phyloP scores from a whole-genome alignment of 495 filamentous ascomycete genomes.

The Hypomontagnella submonticulosa region DNA sequence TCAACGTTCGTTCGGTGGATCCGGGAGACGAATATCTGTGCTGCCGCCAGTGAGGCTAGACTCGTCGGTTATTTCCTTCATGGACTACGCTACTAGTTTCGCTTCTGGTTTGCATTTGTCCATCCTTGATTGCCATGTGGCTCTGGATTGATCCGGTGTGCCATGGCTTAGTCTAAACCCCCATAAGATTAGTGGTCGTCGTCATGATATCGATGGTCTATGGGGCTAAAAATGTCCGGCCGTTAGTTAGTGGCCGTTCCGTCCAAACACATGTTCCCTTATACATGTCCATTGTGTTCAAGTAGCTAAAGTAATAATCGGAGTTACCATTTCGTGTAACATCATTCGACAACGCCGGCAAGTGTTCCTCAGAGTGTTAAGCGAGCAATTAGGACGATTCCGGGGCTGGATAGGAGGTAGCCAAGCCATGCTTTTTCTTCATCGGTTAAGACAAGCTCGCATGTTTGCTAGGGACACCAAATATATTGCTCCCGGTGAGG shows the following conservation, averaged over 20 bases:
- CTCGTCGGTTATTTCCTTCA: slow-evolving; percentile 1
- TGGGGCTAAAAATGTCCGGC: slow-evolving; percentile 15
- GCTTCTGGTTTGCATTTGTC: slow-evolving; percentile 5
- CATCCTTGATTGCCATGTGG: slow-evolving; percentile 43
- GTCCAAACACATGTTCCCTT: neutral
- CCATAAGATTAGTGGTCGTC: slow-evolving; percentile 20
- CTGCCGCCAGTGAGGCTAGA: slow-evolving; percentile 6
- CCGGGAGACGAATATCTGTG: neutral
- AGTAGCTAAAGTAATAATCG: neutral
- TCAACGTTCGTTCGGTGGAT: neutral
- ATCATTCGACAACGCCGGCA: slow-evolving; percentile 13
- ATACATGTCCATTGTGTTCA: too few species aligned
- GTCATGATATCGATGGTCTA: slow-evolving; percentile 17
- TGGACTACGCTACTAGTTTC: slow-evolving; percentile 9
- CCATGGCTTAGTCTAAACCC: slow-evolving; percentile 7
- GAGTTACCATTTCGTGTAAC: slow-evolving; percentile 7
- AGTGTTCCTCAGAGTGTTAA: slow-evolving; percentile 1
- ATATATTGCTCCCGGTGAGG: neutral
- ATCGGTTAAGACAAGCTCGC: neutral
- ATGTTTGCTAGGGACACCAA: slow-evolving; percentile 5
- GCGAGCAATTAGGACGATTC: slow-evolving; percentile 17
- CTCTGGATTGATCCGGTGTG: slow-evolving; percentile 7
- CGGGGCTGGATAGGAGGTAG: slow-evolving; percentile 1
- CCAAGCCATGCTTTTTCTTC: neutral
- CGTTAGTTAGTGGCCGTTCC: slow-evolving; percentile 13